Evolutionary conservation across 495 filamentous ascomycete species (phyloP).

Genomic region (Penicillium alfredii): DNA sequence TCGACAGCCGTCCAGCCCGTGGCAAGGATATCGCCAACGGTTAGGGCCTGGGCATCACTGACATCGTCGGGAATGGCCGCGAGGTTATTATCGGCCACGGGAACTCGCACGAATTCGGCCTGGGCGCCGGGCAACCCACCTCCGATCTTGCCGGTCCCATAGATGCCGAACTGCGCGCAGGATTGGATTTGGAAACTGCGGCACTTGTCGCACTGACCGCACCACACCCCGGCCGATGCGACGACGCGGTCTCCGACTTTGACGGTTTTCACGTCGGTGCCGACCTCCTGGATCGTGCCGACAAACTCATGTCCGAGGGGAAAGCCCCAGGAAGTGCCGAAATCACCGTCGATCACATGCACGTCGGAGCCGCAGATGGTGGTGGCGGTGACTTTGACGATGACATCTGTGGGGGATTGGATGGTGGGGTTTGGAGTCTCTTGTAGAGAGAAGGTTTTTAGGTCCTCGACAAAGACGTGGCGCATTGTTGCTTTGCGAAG

Average conservation of each 20-base stretch:
- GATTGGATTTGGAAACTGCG: neutral
- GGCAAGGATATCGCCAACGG: slow-evolving; percentile 5
- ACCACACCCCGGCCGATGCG: slow-evolving; percentile 6
- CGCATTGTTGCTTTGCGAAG: too few relatives aligned
- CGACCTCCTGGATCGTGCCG: slow-evolving; percentile 58
- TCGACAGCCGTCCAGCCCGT: slow-evolving; percentile 2
- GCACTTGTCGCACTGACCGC: neutral
- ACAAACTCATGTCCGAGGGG: slow-evolving; percentile 64
- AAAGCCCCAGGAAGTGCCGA: slow-evolving; percentile 50
- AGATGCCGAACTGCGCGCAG: slow-evolving; percentile 1
- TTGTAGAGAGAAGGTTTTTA: slow-evolving; percentile 1
- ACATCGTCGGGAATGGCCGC: slow-evolving; percentile 4
- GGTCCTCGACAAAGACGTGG: neutral
- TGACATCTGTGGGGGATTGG: slow-evolving; percentile 6
- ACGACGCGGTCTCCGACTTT: slow-evolving; percentile 66
- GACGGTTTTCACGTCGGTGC: slow-evolving; percentile 55
- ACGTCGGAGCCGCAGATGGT: slow-evolving; percentile 61
- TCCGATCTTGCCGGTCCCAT: neutral
- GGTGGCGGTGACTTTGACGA: slow-evolving; percentile 4
- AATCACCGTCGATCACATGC: slow-evolving; percentile 75
- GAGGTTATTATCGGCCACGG: slow-evolving; percentile 4
- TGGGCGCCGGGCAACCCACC: slow-evolving; percentile 2
- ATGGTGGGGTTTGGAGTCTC: slow-evolving; percentile 4
- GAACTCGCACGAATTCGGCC: slow-evolving; percentile 7
- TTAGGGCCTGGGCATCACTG: slow-evolving; percentile 1